These are phyloP conservation scores for Knoxdaviesia proteae DNA, from an alignment of 2,329 filamentous ascomycete genomes.

Conservation along the genomic window DNA sequence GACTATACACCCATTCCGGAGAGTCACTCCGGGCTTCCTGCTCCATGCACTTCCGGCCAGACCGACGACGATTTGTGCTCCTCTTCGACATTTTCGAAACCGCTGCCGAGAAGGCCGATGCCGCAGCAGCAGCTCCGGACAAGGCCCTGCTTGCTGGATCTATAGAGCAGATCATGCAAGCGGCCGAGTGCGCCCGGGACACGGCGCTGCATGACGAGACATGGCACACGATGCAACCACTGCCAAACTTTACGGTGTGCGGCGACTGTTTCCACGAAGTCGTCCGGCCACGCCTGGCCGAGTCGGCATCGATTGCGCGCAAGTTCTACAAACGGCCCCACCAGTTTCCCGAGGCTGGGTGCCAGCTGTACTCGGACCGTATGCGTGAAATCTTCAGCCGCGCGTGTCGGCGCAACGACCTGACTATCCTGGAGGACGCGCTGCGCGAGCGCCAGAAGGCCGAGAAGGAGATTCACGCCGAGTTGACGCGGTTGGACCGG, in stretches of 20 bases:
- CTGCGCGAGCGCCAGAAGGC: no score
- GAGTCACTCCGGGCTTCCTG: slow-evolving; percentile 33
- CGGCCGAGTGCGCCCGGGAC: slow-evolving; percentile 45
- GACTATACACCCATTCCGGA: slow-evolving; percentile 23
- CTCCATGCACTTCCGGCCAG: slow-evolving; percentile 39
- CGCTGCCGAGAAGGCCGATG: slow-evolving; percentile 27
- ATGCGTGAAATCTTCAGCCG: slow-evolving; percentile 26
- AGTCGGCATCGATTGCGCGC: slow-evolving; percentile 32
- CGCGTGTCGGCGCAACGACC: no score
- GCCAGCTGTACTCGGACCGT: slow-evolving; percentile 60
- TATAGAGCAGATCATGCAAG: slow-evolving; percentile 33
- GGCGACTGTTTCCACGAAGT: slow-evolving; percentile 69
- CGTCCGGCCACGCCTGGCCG: slow-evolving; percentile 45
- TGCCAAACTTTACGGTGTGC: slow-evolving; percentile 68
- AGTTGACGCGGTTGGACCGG: no score
- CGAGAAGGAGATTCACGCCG: no score
- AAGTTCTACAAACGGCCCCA: slow-evolving; percentile 44
- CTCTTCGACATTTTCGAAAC: slow-evolving; percentile 42
- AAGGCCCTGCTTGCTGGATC: slow-evolving; percentile 41
- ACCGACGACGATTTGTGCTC: slow-evolving; percentile 30
- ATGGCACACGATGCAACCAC: slow-evolving; percentile 60
- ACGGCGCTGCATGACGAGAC: slow-evolving; percentile 36
- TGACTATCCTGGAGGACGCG: no score
- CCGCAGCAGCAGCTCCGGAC: slow-evolving; percentile 27
- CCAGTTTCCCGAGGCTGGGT: slow-evolving; percentile 33